Base-by-base conservation (phyloP, 352 stramenopile species). In the Pythium sukuiense region DNA sequence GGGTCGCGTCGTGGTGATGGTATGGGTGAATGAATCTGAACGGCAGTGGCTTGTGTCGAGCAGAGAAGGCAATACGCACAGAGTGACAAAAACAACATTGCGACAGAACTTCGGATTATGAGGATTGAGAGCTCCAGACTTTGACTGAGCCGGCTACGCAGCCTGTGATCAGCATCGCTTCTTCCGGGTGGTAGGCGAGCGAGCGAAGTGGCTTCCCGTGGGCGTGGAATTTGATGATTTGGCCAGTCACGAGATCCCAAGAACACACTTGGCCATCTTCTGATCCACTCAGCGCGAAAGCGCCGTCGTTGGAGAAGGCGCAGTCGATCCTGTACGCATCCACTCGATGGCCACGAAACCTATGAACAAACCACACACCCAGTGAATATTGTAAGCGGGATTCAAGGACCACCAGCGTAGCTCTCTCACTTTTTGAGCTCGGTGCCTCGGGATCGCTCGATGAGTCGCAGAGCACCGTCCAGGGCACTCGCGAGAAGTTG, bases 401-500 rank as follows among this genome's bases (percentile, higher is more conserved):
- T n/a, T n/a, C n/a, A n/a, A n/a, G n/a, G n/a, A n/a, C n/a, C n/a
- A n/a, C n/a, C n/a, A n/a, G n/a, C n/a, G n/a, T n/a, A n/a, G n/a
- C n/a, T n/a, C 18, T 30, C 52, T 52, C 77, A 96, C 72, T 81
- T 84, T 48, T 95, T 88, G 14, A 93, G 66, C 74, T 96, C 79
- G 14, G 65, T 69, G 27, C 88, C 89, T 12, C 72, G 75, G 1
- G 61, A 46, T 49, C 81, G 90, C 48, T 96, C 86, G 30, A 97
- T 82, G 13, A 97, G 73, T 3, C 85, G 79, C 33, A 96, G 72
- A 12, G 82, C 79, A 16, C 81, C 80, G 52, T 94, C 88, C 52
- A 96, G 55, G 52, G 80, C 90, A 29, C 83, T 83, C 37, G 85
- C 87, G 54, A 97, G 82, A 18, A 97, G 35, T 56, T 92, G 91